Evolutionary conservation across 208 protist species (phyloP).

Genomic region (Borovskyia barvae): DNA sequence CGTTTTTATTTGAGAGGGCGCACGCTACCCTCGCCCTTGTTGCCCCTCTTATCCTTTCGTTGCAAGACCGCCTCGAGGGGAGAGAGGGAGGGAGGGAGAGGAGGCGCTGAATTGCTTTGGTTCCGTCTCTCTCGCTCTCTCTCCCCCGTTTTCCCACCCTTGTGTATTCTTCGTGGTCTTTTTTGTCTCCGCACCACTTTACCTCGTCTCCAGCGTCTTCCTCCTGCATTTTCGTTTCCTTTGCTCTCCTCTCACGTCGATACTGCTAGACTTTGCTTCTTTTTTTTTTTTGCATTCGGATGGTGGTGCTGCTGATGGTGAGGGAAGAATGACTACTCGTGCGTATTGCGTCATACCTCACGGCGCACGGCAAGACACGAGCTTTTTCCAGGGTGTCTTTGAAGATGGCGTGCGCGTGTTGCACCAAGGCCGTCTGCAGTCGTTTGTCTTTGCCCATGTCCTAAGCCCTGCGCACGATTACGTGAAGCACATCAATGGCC

Average conservation of each 20-base stretch:
- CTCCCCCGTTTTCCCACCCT: too few species aligned
- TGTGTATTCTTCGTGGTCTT: background rate
- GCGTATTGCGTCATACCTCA: conserved; percentile 77
- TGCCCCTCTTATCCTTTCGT: background rate
- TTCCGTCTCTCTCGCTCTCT: background rate
- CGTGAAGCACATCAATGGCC: conserved; percentile 44
- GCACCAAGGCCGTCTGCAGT: conserved; percentile 38
- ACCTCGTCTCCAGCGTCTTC: background rate
- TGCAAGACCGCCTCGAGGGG: background rate
- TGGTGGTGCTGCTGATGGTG: too few species aligned
- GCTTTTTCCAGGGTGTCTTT: conserved; percentile 76
- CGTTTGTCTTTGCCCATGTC: conserved; percentile 53
- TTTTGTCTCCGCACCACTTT: background rate
- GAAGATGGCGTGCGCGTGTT: conserved; percentile 60
- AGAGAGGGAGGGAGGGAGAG: background rate
- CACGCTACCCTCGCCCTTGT: background rate
- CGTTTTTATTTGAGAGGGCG: background rate
- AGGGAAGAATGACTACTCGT: conserved; percentile 42
- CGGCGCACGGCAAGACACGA: conserved; percentile 43
- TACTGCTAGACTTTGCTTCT: too few species aligned
- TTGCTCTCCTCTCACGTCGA: background rate
- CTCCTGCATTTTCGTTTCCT: background rate
- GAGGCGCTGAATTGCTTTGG: background rate
- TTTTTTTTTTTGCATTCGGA: too few species aligned
- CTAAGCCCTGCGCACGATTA: conserved; percentile 72